Evolutionary conservation across 768 basidiomycete genomes (phyloP).

Genomic region (Cystofilobasidium macerans): DNA sequence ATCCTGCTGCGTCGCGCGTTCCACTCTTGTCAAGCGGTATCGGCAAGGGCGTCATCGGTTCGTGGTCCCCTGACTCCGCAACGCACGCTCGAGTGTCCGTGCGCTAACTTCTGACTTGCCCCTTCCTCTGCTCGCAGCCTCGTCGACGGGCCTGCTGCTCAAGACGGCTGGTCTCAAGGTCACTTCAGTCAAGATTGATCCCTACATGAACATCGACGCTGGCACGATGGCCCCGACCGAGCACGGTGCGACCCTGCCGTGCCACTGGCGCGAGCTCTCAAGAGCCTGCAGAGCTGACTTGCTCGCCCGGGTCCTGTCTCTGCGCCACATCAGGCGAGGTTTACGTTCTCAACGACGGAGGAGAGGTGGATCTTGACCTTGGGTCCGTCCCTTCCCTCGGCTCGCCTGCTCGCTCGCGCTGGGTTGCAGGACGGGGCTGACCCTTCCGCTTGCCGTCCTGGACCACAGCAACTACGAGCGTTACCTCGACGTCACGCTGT

Average conservation of each 20-base stretch:
- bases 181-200: slow-evolving; percentile 98
- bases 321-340: slow-evolving; percentile 60
- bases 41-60: slow-evolving; percentile 98
- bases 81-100: not conserved
- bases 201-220: slow-evolving; percentile 99
- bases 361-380: slow-evolving; percentile 93
- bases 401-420: not conserved
- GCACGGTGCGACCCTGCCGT: slow-evolving; percentile 56
- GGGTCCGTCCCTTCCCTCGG: slow-evolving; percentile 40
- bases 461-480: slow-evolving; percentile 70
- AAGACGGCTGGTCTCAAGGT: slow-evolving; percentile 93
- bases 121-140: slow-evolving; percentile 49
- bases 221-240: slow-evolving; percentile 98
- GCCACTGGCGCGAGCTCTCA: not conserved
- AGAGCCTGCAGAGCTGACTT: too few species aligned
- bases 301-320: too few species aligned
- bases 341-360: slow-evolving; percentile 94
- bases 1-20: not conserved
- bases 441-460: not conserved
- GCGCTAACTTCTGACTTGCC: not conserved
- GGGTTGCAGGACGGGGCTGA: not conserved
- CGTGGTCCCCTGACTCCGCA: slow-evolving; percentile 24
- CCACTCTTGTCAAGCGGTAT: slow-evolving; percentile 60
- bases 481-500: slow-evolving; percentile 87
- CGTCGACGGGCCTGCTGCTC: slow-evolving; percentile 86